A percentile compares a stretch with the other conserved stretches of the same genome.
Conservation (phyloP, 352 stramenopile species). For the Globisporangium barbulae region DNA sequence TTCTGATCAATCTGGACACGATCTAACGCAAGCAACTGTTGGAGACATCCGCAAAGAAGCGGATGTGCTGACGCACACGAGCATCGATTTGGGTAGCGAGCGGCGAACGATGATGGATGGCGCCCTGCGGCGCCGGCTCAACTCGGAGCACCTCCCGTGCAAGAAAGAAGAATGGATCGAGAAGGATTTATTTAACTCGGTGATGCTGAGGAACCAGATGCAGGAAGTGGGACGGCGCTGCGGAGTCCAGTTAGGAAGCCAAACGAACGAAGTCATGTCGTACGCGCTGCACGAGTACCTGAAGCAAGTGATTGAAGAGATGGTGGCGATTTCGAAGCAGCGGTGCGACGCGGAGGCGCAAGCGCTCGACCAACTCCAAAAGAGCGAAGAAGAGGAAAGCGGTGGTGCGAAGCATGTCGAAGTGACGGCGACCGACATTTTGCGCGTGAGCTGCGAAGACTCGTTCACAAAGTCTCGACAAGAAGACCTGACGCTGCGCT, state of each 20-base stretch:
- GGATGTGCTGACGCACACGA: constrained; percentile 83
- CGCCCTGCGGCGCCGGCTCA: constrained; percentile 23
- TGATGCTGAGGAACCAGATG: constrained; percentile 60
- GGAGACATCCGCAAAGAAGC: constrained; percentile 79
- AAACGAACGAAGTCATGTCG: constrained; percentile 77
- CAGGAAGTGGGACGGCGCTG: constrained; percentile 36
- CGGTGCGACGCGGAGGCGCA: constrained; percentile 53
- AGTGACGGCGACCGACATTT: constrained; percentile 73
- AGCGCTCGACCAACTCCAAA: constrained; percentile 45
- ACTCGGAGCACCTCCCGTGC: constrained; percentile 52
- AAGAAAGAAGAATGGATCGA: constrained; percentile 78
- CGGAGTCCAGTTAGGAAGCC: constrained; percentile 48
- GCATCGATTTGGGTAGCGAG: constrained; percentile 70
- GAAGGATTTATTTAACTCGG: constrained; percentile 80
- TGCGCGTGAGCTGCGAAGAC: constrained; percentile 83
- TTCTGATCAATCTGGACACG: constrained; percentile 35
- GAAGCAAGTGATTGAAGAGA: constrained; percentile 85
- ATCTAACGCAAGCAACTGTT: constrained; percentile 59
- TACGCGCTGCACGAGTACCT: constrained; percentile 83
- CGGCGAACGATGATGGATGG: constrained; percentile 80
- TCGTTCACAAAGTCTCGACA: constrained; percentile 64
- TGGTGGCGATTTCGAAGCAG: constrained; percentile 80
- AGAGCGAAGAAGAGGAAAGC: constrained; percentile 27
- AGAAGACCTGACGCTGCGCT: constrained; percentile 58
- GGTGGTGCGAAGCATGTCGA: constrained; percentile 30